These are phyloP conservation scores for Neofusicoccum sp. DNA, from an alignment of 2,329 filamentous ascomycete species.

Conservation along the genomic window DNA sequence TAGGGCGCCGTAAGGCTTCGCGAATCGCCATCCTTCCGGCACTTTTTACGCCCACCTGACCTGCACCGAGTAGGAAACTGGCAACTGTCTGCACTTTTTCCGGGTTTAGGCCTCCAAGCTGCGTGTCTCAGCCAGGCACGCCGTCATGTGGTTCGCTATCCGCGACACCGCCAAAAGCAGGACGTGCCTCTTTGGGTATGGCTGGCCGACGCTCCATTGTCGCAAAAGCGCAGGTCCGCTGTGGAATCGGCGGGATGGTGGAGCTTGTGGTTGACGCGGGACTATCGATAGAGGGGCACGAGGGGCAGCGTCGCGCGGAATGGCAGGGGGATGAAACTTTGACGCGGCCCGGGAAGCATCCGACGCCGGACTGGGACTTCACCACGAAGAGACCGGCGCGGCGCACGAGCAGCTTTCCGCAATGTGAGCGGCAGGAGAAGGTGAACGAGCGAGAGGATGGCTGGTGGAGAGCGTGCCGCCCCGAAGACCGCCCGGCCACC, in stretches of 20 bases:
- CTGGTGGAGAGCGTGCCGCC: too few species aligned
- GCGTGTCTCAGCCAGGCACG: neutral
- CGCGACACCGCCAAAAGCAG: neutral
- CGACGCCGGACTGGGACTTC: too few species aligned
- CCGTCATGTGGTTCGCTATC: constrained; percentile 2
- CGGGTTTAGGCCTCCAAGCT: neutral
- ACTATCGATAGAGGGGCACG: neutral
- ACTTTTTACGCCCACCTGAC: neutral
- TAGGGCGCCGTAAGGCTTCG: neutral
- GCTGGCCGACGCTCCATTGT: neutral
- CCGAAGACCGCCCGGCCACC: too few species aligned
- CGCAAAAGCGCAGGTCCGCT: neutral
- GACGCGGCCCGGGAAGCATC: too few species aligned
- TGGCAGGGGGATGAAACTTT: too few species aligned
- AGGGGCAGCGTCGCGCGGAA: neutral
- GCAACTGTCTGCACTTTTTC: neutral
- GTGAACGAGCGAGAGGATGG: too few species aligned
- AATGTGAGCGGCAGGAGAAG: too few species aligned
- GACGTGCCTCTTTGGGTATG: neutral
- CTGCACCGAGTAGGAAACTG: neutral
- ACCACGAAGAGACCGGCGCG: too few species aligned
- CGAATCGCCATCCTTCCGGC: constrained; percentile 1
- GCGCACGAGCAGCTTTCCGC: too few species aligned
- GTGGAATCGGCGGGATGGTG: neutral
- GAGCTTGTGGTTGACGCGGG: neutral